Conservation (phyloP, 129 eudicot species). For the Artemisia tridentata region DNA sequence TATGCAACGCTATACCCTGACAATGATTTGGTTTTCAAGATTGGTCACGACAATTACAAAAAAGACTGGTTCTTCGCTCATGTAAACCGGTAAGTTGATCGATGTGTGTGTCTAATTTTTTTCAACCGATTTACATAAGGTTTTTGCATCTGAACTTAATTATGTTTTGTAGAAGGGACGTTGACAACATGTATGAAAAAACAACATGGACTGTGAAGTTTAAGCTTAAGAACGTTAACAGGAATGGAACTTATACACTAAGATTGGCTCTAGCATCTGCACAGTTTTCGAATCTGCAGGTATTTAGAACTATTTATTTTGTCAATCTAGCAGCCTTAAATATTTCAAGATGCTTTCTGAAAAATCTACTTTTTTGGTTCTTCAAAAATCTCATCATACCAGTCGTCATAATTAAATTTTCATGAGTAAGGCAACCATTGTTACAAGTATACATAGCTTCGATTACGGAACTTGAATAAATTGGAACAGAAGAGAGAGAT, state of each 20-base stretch:
- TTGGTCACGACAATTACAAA: slow-evolving; percentile 33
- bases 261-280: slow-evolving; percentile 86
- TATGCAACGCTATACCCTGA: slow-evolving; percentile 38
- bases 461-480: too few relatives aligned
- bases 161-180: slow-evolving; percentile 43
- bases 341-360: too few relatives aligned
- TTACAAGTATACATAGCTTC: too few relatives aligned
- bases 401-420: too few relatives aligned
- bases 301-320: slow-evolving; percentile 2
- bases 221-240: slow-evolving; percentile 30
- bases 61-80: slow-evolving; percentile 49
- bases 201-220: slow-evolving; percentile 91
- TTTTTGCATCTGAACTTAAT: not conserved
- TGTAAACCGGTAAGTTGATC: slow-evolving; percentile 15
- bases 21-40: slow-evolving; percentile 32
- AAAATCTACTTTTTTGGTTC: too few relatives aligned
- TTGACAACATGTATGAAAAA: slow-evolving; percentile 39
- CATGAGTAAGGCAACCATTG: too few relatives aligned
- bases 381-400: too few relatives aligned
- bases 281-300: slow-evolving; percentile 56
- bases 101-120: slow-evolving; percentile 18
- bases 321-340: too few relatives aligned
- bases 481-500: too few relatives aligned
- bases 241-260: slow-evolving; percentile 48
- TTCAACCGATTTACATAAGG: not conserved